phyloP scores from a whole-genome alignment of 768 basidiomycete genomes.

The Boletus rubropictus region DNA sequence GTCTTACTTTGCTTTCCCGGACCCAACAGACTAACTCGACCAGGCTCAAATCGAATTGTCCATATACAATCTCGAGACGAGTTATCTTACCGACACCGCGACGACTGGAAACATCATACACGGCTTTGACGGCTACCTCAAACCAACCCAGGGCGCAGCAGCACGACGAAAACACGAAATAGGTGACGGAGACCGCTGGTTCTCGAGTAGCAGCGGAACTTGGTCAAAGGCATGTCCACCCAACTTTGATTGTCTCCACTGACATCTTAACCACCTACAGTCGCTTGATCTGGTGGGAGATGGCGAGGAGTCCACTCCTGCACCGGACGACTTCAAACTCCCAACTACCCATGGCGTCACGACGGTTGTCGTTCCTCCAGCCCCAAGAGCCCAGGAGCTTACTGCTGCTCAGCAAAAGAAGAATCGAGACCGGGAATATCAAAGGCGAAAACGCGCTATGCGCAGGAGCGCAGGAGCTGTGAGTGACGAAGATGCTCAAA shows the following conservation, averaged over 20 bases:
- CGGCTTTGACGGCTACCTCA: constrained; percentile 83
- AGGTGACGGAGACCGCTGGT: constrained; percentile 71
- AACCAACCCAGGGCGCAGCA: constrained; percentile 51
- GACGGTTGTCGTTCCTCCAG: constrained; percentile 73
- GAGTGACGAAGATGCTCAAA: constrained; percentile 66
- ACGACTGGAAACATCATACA: constrained; percentile 84
- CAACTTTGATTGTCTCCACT: constrained; percentile 1
- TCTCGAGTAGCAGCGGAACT: constrained; percentile 76
- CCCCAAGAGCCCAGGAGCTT: constrained; percentile 60
- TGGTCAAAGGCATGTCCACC: constrained; percentile 54
- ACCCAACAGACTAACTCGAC: not conserved
- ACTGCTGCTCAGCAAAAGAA: constrained; percentile 72
- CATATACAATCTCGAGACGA: constrained; percentile 71
- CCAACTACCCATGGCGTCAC: constrained; percentile 68
- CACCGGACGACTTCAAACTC: constrained; percentile 61
- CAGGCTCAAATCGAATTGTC: constrained; percentile 75
- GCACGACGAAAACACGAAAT: constrained; percentile 67
- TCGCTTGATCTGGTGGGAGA: constrained; percentile 73
- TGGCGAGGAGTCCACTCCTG: constrained; percentile 54
- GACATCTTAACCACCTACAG: constrained; percentile 32
- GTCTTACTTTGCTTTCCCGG: constrained; percentile 15
- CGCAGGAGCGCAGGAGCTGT: constrained; percentile 59
- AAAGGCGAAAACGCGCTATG: constrained; percentile 66
- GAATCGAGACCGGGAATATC: constrained; percentile 75
- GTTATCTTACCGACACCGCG: constrained; percentile 74